These are phyloP conservation scores for Begonia peltatifolia DNA, from an alignment of 306 rosid genomes.

Conservation along the genomic window DNA sequence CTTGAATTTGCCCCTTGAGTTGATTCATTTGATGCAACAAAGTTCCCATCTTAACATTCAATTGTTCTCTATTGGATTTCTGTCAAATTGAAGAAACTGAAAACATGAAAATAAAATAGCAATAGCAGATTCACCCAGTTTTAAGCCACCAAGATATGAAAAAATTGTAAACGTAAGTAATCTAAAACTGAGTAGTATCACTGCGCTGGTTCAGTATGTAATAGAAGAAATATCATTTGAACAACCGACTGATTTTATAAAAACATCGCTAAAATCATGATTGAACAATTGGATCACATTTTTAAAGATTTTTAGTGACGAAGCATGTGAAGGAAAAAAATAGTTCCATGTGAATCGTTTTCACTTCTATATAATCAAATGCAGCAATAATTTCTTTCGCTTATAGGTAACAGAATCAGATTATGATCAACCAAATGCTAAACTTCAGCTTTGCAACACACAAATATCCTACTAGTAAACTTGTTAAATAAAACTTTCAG, in stretches of 20 bases:
- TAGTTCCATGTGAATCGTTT: no score
- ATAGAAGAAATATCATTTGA: neutral
- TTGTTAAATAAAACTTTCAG: no score
- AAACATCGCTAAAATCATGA: no score
- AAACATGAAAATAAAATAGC: neutral
- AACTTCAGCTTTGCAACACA: no score
- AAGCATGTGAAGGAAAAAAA: no score
- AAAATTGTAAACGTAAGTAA: neutral
- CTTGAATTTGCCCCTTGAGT: slow-evolving; percentile 64
- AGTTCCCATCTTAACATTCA: slow-evolving; percentile 24
- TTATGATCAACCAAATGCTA: no score
- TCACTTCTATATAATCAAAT: no score
- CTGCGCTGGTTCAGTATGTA: neutral
- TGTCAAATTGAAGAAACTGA: slow-evolving; percentile 12
- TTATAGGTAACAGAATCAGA: no score
- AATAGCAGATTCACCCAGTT: neutral
- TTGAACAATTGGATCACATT: no score
- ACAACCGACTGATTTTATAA: neutral
- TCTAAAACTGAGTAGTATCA: neutral
- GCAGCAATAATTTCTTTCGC: no score
- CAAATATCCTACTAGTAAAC: no score
- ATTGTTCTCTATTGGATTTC: slow-evolving; percentile 29
- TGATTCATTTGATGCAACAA: slow-evolving; percentile 54
- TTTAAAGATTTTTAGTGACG: no score
- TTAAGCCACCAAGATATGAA: neutral